Base-by-base conservation (phyloP, 1,284 basidiomycete species). In the Apiotrichum sp. region DNA sequence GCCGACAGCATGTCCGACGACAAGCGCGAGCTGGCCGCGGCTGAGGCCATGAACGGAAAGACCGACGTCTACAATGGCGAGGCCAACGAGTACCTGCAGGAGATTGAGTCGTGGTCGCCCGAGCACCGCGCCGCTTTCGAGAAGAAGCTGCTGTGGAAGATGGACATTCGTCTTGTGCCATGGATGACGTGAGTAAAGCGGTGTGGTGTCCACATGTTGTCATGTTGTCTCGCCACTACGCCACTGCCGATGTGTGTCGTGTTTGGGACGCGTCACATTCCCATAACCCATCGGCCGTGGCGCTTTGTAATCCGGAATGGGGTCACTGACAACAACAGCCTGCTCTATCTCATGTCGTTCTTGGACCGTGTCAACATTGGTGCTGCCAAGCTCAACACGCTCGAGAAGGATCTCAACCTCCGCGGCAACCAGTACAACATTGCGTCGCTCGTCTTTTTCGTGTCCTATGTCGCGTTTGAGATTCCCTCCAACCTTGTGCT, bases 361-460 rank as follows among this genome's bases (percentile, higher is more conserved):
- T 65, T 80, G n/a, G 78, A 80, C 64, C 76, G 78, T 41, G 74
- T 78, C 48, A 78, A 77, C 53, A 73, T 78, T 55, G 77, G 78
- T 36, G 72, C 74, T 3, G 76, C 74, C 32, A 68, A 71, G 45
- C 66, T 76, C 36, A 22, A 22, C 22, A 22, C 22, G 22, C 71
- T 80, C 58, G 64, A 68, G 32, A 63, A 47, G 3, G 70, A 77
- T 46, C 72, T 80, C 6, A 51, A 66, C 7, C 68, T 81, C 13
- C 22, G 22, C 22, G 22, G 22, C 22, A 22, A 22, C 22, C 22
- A 22, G 22, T 22, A 22, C 22, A 22, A 22, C 22, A 22, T 22
- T 22, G 22, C 22, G 22, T 22, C 22, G 22, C 22, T 22, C 22
- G 66, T 73, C 62, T 73, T 75, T 67, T 72, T 74, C 62, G 72